A percentile compares a stretch with the other conserved stretches of the same genome.
These are phyloP conservation scores for Seiridium unicorne DNA, from an alignment of 2,329 filamentous ascomycete species.

Conservation along the genomic window DNA sequence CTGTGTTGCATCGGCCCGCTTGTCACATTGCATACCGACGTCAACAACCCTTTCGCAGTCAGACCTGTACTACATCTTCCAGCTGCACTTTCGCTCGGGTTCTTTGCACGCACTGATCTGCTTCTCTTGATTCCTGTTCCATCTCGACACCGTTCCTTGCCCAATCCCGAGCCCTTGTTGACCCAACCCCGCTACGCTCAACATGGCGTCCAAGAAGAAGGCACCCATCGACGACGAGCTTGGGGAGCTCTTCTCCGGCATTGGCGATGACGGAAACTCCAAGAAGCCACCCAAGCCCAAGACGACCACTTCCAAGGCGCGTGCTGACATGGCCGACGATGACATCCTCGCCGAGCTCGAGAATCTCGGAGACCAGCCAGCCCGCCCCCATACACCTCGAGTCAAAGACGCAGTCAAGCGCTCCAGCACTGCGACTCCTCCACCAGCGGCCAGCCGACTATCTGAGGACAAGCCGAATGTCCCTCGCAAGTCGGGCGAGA, in stretches of 20 bases:
- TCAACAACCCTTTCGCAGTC: neutral
- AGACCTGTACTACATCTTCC: neutral
- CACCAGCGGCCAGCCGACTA: conserved; percentile 45
- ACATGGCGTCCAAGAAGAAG: conserved; percentile 62
- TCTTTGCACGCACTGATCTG: neutral
- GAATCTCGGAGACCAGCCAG: conserved; percentile 71
- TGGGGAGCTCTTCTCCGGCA: conserved; percentile 64
- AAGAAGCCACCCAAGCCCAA: conserved; percentile 51
- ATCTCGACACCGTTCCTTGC: neutral
- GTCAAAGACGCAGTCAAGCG: conserved; percentile 55
- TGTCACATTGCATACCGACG: conserved; percentile 5
- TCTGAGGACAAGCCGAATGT: conserved; percentile 62
- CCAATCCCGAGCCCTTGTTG: neutral
- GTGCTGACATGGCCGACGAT: conserved; percentile 58
- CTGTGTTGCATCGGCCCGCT: conserved; percentile 6
- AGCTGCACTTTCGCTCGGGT: too few species aligned
- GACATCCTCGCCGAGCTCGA: conserved; percentile 89
- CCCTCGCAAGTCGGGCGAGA: conserved; percentile 74
- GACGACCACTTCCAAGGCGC: conserved; percentile 47
- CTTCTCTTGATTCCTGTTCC: neutral
- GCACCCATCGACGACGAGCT: conserved; percentile 58
- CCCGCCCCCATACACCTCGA: conserved; percentile 81
- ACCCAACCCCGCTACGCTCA: conserved; percentile 7
- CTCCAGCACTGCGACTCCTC: conserved; percentile 46
- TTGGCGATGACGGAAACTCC: conserved; percentile 50